Base-by-base conservation (phyloP, 2,329 filamentous ascomycete genomes). In the Fusarium sp. region DNA sequence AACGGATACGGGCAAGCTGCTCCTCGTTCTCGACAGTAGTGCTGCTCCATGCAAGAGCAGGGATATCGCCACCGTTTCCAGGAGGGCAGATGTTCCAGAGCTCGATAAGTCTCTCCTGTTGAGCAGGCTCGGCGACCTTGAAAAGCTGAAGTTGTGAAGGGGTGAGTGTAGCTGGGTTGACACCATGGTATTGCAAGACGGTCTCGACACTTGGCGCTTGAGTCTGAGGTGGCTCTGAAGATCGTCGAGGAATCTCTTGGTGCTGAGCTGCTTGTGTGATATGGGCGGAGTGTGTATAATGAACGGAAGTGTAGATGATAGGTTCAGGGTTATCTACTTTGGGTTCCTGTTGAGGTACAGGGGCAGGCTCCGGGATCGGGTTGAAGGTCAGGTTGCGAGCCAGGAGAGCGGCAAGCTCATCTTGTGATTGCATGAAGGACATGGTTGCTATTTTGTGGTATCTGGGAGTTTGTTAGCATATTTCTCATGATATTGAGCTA, bases 21-120 rank as follows among this genome's bases (percentile, higher is more conserved):
- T 89, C 83, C 76, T 91, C 87, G 59, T 89, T 84, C 71, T 87
- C 85, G 20, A 89, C 73, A 1, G 82, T 85, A 2, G 86, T 88
- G 74, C 78, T 84, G 66, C 79, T 84, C 84, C 84, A 87, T 6
- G 86, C 84, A 12, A 88, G 77, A 12, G 84, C 81, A 4, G 85
- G 82, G 69, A 88, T 87, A 57, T 87, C 85, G 51, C 82, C 83
- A 62, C 79, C 82, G 67, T 86, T 87, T 44, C 84, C 86, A 0
- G 92, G 92, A 24, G 92, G 92, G 62, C 89, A 93, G 71, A 94
- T 93, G 63, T 89, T 90, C 94, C 94, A 97, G 18, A 97, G 88
- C 78, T 97, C 91, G 41, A 97, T 84, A 18, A 97, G 85, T 24
- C 93, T 88, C 61, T 90, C 82, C 75, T 91, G 89, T 79, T 97